These are phyloP conservation scores for Thielaviopsis euricoi DNA, from an alignment of 2,329 filamentous ascomycete species.

Conservation along the genomic window DNA sequence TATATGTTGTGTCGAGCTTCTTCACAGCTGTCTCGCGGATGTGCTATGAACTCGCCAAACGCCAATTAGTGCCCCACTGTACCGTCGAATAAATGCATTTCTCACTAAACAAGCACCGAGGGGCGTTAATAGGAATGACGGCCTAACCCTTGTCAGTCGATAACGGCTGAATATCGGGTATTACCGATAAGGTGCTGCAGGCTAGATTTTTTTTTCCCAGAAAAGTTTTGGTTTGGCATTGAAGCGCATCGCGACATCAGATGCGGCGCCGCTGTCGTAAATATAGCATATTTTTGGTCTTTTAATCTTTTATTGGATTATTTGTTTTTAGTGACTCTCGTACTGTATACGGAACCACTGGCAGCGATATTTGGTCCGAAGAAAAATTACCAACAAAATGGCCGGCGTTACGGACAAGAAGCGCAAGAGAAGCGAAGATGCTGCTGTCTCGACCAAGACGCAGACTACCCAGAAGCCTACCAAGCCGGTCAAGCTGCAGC, in stretches of 20 bases:
- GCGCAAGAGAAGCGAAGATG: slow-evolving; percentile 28
- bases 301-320: not conserved
- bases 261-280: not conserved
- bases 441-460: slow-evolving; percentile 2
- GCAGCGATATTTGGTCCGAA: not conserved
- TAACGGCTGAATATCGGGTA: slow-evolving; percentile 7
- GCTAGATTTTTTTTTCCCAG: slow-evolving; percentile 11
- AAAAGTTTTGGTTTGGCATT: slow-evolving; percentile 13
- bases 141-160: not conserved
- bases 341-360: not conserved
- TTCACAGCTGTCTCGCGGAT: not conserved
- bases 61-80: not conserved
- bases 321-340: not conserved
- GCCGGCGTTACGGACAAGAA: slow-evolving; percentile 26
- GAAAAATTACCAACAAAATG: slow-evolving; percentile 23
- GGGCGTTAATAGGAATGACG: not conserved
- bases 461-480: slow-evolving; percentile 22
- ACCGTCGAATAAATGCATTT: not conserved
- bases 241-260: slow-evolving; percentile 5
- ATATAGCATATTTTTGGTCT: not conserved
- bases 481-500: slow-evolving; percentile 29
- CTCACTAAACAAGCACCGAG: not conserved
- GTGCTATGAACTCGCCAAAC: no score
- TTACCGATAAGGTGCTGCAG: slow-evolving; percentile 7
- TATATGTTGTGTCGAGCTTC: not conserved